A percentile compares a stretch with the other conserved stretches of the same genome.
Evolutionary conservation across 805 yeast species (phyloP).

Genomic region (Starmerella bacillaris): DNA sequence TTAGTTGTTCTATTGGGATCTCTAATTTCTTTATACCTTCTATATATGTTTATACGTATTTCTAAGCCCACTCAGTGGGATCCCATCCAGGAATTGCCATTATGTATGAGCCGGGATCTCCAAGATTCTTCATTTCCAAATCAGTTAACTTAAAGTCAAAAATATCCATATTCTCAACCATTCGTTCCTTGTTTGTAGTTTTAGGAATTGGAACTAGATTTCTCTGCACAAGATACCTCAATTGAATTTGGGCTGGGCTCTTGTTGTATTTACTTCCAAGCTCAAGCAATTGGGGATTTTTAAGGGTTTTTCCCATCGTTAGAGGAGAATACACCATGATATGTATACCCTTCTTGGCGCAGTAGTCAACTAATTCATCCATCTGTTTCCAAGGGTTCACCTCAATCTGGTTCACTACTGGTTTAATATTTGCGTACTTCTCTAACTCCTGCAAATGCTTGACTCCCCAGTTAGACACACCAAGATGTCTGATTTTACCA

Average conservation of each 20-base stretch:
- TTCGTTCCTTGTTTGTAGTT: constrained; percentile 39
- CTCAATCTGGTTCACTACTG: constrained; percentile 69
- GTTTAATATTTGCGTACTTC: constrained; percentile 22
- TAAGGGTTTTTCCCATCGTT: constrained; percentile 41
- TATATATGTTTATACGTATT: too few species aligned
- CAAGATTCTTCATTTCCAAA: constrained; percentile 20
- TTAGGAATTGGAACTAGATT: constrained; percentile 58
- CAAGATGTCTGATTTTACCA: constrained; percentile 36
- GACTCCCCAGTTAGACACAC: constrained; percentile 47
- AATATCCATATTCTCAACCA: constrained; percentile 37
- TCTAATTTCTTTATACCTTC: too few species aligned
- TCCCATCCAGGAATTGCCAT: constrained; percentile 24
- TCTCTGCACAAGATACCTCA: constrained; percentile 33
- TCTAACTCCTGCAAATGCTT: constrained; percentile 40
- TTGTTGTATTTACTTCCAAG: constrained; percentile 27
- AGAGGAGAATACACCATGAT: constrained; percentile 72
- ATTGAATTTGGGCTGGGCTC: constrained; percentile 30
- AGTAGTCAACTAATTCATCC: constrained; percentile 42
- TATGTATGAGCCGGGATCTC: constrained; percentile 20
- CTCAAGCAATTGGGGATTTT: constrained; percentile 21
- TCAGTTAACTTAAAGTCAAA: constrained; percentile 28
- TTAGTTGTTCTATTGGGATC: too few species aligned
- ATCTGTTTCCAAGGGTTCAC: constrained; percentile 70
- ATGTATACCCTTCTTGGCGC: constrained; percentile 35
- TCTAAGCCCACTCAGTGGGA: constrained; percentile 20